Percentiles rank a stretch among this genome's conserved stretches.
Evolutionary conservation across 2,329 filamentous ascomycete genomes (phyloP).

Genomic region (Calycina marina): DNA sequence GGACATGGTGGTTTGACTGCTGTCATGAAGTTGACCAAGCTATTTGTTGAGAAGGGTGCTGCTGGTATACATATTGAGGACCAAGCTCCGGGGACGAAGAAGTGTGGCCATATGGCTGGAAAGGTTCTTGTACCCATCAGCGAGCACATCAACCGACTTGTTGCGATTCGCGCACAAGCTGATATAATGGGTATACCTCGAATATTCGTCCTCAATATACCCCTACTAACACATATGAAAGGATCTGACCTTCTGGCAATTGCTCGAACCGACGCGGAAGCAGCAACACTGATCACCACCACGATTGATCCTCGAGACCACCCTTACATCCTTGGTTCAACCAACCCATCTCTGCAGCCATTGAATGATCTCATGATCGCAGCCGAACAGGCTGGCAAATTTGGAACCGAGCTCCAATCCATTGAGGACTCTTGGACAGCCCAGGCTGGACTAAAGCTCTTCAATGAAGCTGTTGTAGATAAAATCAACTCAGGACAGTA

Average conservation of each 20-base stretch:
- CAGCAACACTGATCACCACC: slow-evolving; percentile 89
- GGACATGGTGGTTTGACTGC: slow-evolving; percentile 96
- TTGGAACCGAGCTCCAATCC: slow-evolving; percentile 64
- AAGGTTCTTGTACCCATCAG: slow-evolving; percentile 94
- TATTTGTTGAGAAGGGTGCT: slow-evolving; percentile 91
- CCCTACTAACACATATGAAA: slow-evolving; percentile 22
- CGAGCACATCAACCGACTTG: slow-evolving; percentile 95
- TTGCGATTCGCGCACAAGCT: slow-evolving; percentile 91
- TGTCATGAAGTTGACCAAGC: slow-evolving; percentile 97
- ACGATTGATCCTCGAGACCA: slow-evolving; percentile 95
- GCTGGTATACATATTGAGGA: slow-evolving; percentile 98
- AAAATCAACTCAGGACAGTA: slow-evolving; percentile 57
- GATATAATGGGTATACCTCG: slow-evolving; percentile 81
- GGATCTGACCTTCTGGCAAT: slow-evolving; percentile 77
- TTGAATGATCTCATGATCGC: slow-evolving; percentile 83
- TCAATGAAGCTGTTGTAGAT: slow-evolving; percentile 77
- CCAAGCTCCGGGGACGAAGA: slow-evolving; percentile 95
- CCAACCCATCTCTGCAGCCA: slow-evolving; percentile 71
- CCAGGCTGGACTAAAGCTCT: slow-evolving; percentile 71
- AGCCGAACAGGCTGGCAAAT: slow-evolving; percentile 71
- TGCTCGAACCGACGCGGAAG: slow-evolving; percentile 92
- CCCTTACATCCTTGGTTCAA: slow-evolving; percentile 78
- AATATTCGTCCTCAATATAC: neutral
- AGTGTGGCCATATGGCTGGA: slow-evolving; percentile 98
- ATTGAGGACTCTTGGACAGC: slow-evolving; percentile 83